Conservation (phyloP, 1,284 basidiomycete species). For the Irpex lacteus region DNA sequence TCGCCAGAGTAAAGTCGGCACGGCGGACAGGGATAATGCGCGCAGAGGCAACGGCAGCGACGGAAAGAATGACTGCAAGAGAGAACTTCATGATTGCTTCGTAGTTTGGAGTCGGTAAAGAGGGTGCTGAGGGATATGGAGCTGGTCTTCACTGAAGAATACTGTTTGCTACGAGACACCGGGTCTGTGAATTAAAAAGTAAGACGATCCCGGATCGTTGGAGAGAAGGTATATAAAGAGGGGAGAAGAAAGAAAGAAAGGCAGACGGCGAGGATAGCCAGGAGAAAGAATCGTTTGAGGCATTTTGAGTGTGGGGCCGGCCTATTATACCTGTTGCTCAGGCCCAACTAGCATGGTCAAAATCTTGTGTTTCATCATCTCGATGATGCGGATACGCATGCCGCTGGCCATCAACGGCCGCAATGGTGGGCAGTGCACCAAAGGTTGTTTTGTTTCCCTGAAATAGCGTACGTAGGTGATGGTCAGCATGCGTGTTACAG, state of each 20-base stretch:
- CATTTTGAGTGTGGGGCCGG: neutral
- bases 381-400: neutral
- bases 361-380: neutral
- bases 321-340: neutral
- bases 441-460: neutral
- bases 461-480: neutral
- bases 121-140: conserved; percentile 11
- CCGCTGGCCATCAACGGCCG: neutral
- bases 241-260: conserved; percentile 1
- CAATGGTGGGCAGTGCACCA: neutral
- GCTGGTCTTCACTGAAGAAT: conserved; percentile 6
- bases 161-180: conserved; percentile 18
- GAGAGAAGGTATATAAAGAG: neutral
- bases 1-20: conserved; percentile 39
- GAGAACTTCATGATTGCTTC: conserved; percentile 26
- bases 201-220: conserved; percentile 23
- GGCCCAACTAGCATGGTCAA: neutral
- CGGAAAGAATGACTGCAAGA: conserved; percentile 33
- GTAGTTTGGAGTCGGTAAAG: conserved; percentile 11
- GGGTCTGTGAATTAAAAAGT: conserved; percentile 17
- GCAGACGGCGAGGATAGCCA: neutral
- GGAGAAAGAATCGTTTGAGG: conserved; percentile 7
- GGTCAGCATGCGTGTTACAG: neutral
- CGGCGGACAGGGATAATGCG: conserved; percentile 36
- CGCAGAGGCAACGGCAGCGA: conserved; percentile 33